Evolutionary conservation across 176 grass and related monocot species (phyloP).

Genomic region (Olyra latifolia): DNA sequence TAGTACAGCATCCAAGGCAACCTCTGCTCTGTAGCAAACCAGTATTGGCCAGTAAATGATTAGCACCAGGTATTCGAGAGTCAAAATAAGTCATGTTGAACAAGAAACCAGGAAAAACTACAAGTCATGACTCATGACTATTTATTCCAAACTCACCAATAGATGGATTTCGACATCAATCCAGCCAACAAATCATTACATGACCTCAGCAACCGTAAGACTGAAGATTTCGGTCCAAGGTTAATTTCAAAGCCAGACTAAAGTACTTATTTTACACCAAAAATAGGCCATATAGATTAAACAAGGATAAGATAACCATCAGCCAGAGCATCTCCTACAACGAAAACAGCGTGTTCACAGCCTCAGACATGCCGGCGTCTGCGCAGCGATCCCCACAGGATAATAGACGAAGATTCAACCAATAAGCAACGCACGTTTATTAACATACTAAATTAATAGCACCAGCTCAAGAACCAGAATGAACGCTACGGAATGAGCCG

Average conservation of each 20-base stretch:
- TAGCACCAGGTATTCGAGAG: slow-evolving; percentile 26
- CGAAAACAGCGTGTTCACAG: background rate
- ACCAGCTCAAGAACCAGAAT: slow-evolving; percentile 15
- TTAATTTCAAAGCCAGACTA: slow-evolving; percentile 25
- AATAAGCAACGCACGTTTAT: background rate
- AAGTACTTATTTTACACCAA: background rate
- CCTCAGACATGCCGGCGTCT: background rate
- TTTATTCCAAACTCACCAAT: background rate
- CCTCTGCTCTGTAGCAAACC: slow-evolving; percentile 97
- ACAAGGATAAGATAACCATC: slow-evolving; percentile 32
- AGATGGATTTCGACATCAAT: background rate
- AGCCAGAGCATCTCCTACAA: background rate
- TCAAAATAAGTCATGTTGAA: background rate
- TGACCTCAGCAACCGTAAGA: background rate
- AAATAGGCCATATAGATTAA: slow-evolving; percentile 16
- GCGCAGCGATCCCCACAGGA: background rate
- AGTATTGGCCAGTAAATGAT: slow-evolving; percentile 57
- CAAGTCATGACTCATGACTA: background rate
- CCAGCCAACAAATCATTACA: background rate
- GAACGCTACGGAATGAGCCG: background rate
- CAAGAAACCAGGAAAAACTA: background rate
- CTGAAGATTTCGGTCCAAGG: background rate
- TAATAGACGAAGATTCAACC: background rate
- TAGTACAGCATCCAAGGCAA: slow-evolving; percentile 90
- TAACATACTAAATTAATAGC: background rate